Base-by-base conservation (phyloP, 208 protist species). In the Leishmania arabica region DNA sequence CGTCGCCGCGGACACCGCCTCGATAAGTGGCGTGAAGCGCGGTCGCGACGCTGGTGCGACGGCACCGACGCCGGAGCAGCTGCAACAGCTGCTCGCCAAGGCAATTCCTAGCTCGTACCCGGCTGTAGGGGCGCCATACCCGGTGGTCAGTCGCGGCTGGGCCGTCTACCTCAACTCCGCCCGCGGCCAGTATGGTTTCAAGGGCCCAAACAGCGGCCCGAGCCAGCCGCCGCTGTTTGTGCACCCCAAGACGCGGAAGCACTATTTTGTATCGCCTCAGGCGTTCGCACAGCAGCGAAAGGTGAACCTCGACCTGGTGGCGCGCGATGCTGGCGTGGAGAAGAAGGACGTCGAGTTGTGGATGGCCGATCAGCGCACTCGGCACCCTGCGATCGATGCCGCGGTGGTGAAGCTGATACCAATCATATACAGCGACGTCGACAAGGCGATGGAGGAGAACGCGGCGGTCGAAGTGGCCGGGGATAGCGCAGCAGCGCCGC, bases 221-320 rank as follows among this genome's bases (percentile, higher is more conserved):
- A 81, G 72, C 54, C 82, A 85, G 54, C 82, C 82, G 45, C 82
- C 82, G 40, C 72, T 82, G 0, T 83, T 83, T 42, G 31, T 81
- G 27, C 94, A 97, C 73, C 94, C 94, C 9, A 31, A 69, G 37
- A 96, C 85, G 24, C 65, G 86, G 7, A 81, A 78, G 47, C 79
- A 84, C 65, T 96, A 95, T 79, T 91, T 90, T 54, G 88, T 86
- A 45, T 79, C 92, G 1, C 92, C 94, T 37, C 94, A 97, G 77
- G 89, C 87, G 17, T 94, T 96, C 84, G 91, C 86, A 42, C 77
- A 84, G 72, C 84, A 95, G 69, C 88, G 86, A 37, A 72, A 82
- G 42, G 72, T 97, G 13, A 84, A 82, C 27, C 40, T 77, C 31
- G 83, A 87, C 27, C 91, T 79, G n/a, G 85, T 95, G 62, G 89